Evolutionary conservation across 2,329 filamentous ascomycete species (phyloP).

Genomic region (Grosmannia clavigera): DNA sequence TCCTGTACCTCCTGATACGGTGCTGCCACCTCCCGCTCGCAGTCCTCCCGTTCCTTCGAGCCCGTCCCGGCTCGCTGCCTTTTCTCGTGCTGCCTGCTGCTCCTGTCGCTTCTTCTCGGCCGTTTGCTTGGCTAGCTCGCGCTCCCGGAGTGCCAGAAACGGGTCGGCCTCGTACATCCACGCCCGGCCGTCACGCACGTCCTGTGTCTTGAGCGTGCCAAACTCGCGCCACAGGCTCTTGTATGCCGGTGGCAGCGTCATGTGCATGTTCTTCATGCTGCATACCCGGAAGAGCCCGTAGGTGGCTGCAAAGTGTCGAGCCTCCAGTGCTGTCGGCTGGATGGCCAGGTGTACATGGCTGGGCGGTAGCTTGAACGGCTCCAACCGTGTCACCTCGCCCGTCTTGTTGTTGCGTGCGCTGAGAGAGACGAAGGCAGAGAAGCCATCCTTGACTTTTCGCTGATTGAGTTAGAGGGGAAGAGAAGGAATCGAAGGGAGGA

Average conservation of each 20-base stretch:
- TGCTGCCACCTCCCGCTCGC: constrained; percentile 11
- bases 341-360: constrained; percentile 64
- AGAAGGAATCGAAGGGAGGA: not conserved
- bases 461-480: constrained; percentile 1
- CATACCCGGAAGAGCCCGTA: constrained; percentile 86
- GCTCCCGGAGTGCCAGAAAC: constrained; percentile 67
- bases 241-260: constrained; percentile 84
- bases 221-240: constrained; percentile 89
- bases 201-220: constrained; percentile 65
- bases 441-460: constrained; percentile 60
- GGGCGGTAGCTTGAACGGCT: constrained; percentile 70
- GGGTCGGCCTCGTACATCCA: constrained; percentile 97
- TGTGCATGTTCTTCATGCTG: constrained; percentile 92
- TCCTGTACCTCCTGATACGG: constrained; percentile 7
- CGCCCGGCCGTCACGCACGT: constrained; percentile 62
- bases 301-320: constrained; percentile 83
- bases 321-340: constrained; percentile 74
- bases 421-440: constrained; percentile 70
- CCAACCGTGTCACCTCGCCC: constrained; percentile 58
- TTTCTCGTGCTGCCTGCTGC: constrained; percentile 52
- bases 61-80: constrained; percentile 51
- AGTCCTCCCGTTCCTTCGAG: constrained; percentile 21
- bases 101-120: constrained; percentile 72
- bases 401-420: constrained; percentile 70
- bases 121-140: constrained; percentile 63